These are phyloP conservation scores for Gymnopus androsaceus DNA, from an alignment of 1,284 basidiomycete species.

Conservation along the genomic window DNA sequence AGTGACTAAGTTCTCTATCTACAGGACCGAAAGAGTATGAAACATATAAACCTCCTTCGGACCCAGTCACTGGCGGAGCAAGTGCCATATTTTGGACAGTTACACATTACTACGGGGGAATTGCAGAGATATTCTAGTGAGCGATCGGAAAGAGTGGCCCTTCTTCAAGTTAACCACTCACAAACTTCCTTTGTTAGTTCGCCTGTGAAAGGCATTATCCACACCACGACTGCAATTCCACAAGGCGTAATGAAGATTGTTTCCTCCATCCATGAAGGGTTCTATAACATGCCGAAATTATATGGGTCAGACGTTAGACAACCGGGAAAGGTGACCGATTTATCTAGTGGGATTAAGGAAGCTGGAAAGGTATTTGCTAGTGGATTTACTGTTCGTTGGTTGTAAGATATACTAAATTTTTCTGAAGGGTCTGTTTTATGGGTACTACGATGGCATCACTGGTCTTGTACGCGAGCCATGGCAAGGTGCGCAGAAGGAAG, in stretches of 20 bases:
- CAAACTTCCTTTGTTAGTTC: constrained; percentile 24
- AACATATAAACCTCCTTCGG: constrained; percentile 37
- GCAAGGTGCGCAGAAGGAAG: constrained; percentile 50
- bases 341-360: constrained; percentile 46
- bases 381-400: not conserved
- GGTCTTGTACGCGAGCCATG: constrained; percentile 54
- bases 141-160: too few species aligned
- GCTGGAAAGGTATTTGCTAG: constrained; percentile 39
- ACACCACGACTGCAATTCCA: constrained; percentile 45
- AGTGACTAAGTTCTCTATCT: constrained; percentile 2
- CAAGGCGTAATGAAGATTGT: constrained; percentile 48
- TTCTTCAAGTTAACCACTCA: not conserved
- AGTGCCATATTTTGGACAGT: constrained; percentile 53
- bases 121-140: constrained; percentile 13
- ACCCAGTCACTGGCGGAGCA: constrained; percentile 48
- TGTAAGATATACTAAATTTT: too few species aligned
- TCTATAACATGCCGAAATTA: constrained; percentile 45
- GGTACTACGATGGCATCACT: constrained; percentile 55
- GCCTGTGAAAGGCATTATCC: constrained; percentile 45
- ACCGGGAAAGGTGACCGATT: constrained; percentile 41
- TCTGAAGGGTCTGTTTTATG: constrained; percentile 35
- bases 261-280: constrained; percentile 44
- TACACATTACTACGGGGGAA: constrained; percentile 46
- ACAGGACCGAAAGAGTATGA: constrained; percentile 58
- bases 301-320: constrained; percentile 46